Evolutionary conservation across 2,329 filamentous ascomycete genomes (phyloP), one percentile per base, ranked within the genome.

Genomic region (Fonsecaea monophora): DNA sequence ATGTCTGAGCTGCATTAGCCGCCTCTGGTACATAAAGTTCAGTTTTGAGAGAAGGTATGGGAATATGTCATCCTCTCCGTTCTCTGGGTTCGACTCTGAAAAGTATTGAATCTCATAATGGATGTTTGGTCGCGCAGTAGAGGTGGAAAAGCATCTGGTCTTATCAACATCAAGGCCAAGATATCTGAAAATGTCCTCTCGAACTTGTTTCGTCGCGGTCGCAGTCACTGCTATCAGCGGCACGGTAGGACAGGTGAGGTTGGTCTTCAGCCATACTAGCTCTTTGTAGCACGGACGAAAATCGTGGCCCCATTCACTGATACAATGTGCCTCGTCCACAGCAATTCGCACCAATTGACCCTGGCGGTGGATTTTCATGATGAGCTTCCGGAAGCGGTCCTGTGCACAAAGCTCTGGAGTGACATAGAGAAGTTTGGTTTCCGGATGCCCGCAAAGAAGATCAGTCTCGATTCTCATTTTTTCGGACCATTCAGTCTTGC

Each of bases 261-360:
- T 88, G 57, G 87, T 84, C 72, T 91, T 90, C 81, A 98, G 95
- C 88, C 92, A 97, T 1, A 87, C 89, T 6, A 98, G 84, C 21
- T 90, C 87, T 75, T 95, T 93, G 79, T 97, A 98, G 65, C 93
- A 91, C 40, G 90, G 91, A n/a, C 94, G 90, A 76, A 98, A 98
- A 78, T 98, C 94, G 77, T 98, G 94, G 1, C 94, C 94, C 94
- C 94, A 97, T 88, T 97, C 94, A 30, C 92, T 96, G 72, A 98
- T 96, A 77, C 94, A 98, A 78, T 98, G 94, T 1, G 94, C 94
- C 80, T 98, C 94, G 75, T 98, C 94, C 65, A 98, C 89, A 56
- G 91, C 94, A 70, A 98, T 87, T 13, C 94, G 88, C 9, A 90
- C 90, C n/a, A 98, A 86, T 78, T 97, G 92, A 65, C 87, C 86